These are phyloP conservation scores for Pichia sp. DNA, from an alignment of 1,139 yeast species.

Conservation along the genomic window DNA sequence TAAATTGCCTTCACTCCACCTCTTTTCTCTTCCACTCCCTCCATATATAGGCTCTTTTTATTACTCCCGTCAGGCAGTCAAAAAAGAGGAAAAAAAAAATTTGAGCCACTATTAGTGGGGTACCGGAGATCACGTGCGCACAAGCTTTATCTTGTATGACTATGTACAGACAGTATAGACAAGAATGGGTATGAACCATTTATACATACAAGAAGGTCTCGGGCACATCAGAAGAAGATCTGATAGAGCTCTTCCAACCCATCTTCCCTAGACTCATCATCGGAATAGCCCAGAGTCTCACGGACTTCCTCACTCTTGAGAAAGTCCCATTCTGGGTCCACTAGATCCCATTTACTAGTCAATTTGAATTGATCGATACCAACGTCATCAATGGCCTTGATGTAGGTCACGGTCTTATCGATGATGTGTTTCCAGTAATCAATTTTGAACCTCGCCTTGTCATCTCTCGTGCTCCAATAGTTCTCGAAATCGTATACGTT, in stretches of 20 bases:
- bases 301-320: background rate
- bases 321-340: constrained; percentile 7
- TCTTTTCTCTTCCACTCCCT: background rate
- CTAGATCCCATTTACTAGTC: background rate
- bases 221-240: constrained; percentile 3
- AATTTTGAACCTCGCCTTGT: background rate
- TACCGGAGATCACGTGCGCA: background rate
- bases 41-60: background rate
- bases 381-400: background rate
- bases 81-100: background rate
- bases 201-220: background rate
- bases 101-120: background rate
- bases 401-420: constrained; percentile 6
- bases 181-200: background rate
- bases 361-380: background rate
- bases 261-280: background rate
- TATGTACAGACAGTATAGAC: background rate
- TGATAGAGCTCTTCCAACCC: constrained; percentile 6
- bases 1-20: background rate
- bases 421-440: constrained; percentile 12
- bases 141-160: background rate
- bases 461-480: background rate
- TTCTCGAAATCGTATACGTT: constrained; percentile 7
- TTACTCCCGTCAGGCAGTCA: background rate
- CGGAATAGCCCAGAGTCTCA: background rate